These are phyloP conservation scores for Irpex lacteus DNA, from an alignment of 1,284 basidiomycete species.

Conservation along the genomic window DNA sequence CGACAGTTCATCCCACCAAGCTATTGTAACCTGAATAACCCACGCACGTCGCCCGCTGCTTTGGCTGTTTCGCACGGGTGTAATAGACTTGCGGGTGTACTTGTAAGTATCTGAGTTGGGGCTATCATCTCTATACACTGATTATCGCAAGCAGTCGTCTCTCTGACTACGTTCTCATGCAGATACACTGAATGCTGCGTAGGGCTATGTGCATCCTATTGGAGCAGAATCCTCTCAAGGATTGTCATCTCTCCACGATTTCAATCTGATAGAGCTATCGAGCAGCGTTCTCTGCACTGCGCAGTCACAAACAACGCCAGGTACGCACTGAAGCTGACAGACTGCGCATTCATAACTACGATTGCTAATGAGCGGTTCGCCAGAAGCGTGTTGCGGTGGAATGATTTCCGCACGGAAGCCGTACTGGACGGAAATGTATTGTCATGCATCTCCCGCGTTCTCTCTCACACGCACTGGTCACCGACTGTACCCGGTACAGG, in stretches of 20 bases:
- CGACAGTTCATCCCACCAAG: neutral
- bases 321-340: neutral
- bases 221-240: neutral
- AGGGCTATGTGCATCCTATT: neutral
- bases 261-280: neutral
- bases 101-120: neutral
- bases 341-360: neutral
- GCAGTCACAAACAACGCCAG: neutral
- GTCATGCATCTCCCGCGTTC: neutral
- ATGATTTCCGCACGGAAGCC: neutral
- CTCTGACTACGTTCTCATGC: neutral
- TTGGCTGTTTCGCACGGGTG: neutral
- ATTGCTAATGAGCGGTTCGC: neutral
- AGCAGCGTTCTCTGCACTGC: neutral
- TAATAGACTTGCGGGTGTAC: neutral
- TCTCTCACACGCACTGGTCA: neutral
- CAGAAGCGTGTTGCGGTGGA: neutral
- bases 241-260: neutral
- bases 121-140: neutral
- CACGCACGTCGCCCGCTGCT: neutral
- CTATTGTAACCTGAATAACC: neutral
- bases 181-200: neutral
- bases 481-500: neutral
- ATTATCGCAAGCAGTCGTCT: neutral
- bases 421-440: neutral